Conservation (phyloP, 1,284 basidiomycete genomes). For the Fomes fomentarius region DNA sequence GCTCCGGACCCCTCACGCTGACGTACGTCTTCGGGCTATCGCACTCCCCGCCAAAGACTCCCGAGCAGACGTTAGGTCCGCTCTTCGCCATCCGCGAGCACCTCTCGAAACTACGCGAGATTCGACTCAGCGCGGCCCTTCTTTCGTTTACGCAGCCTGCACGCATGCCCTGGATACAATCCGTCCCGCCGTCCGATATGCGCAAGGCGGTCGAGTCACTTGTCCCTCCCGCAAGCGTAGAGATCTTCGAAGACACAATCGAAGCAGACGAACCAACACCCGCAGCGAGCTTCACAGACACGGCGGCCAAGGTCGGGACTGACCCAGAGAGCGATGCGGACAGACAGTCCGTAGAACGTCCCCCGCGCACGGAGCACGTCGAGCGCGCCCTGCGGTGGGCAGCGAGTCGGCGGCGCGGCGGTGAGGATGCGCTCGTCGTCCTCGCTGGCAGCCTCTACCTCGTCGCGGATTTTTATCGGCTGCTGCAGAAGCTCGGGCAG, state of each 20-base stretch:
- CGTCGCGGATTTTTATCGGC: constrained; percentile 85
- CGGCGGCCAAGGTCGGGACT: constrained; percentile 26
- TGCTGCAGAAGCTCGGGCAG: constrained; percentile 33
- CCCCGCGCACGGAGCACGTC: constrained; percentile 30
- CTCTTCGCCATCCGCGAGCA: constrained; percentile 44
- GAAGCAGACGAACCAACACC: constrained; percentile 31
- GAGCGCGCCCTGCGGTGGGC: constrained; percentile 29
- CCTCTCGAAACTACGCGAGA: constrained; percentile 1
- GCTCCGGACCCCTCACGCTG: constrained; percentile 32
- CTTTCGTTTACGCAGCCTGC: constrained; percentile 73
- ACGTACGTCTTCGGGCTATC: constrained; percentile 82
- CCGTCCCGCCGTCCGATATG: constrained; percentile 57
- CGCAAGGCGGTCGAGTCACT: constrained; percentile 44
- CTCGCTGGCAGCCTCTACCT: constrained; percentile 92
- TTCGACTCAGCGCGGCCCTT: constrained; percentile 50
- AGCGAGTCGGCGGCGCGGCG: constrained; percentile 22
- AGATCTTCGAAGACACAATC: constrained; percentile 42
- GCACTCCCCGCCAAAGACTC: constrained; percentile 80
- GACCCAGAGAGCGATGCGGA: constrained; percentile 22
- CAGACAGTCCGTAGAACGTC: constrained; percentile 30
- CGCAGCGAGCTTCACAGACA: neutral
- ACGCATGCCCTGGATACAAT: constrained; percentile 90
- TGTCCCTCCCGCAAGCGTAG: constrained; percentile 38
- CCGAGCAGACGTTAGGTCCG: constrained; percentile 68
- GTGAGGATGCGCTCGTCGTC: constrained; percentile 53